Evolutionary conservation across 2,329 filamentous ascomycete genomes (phyloP), one percentile per base, ranked within the genome.

Genomic region (Aspergillus arachidicola): DNA sequence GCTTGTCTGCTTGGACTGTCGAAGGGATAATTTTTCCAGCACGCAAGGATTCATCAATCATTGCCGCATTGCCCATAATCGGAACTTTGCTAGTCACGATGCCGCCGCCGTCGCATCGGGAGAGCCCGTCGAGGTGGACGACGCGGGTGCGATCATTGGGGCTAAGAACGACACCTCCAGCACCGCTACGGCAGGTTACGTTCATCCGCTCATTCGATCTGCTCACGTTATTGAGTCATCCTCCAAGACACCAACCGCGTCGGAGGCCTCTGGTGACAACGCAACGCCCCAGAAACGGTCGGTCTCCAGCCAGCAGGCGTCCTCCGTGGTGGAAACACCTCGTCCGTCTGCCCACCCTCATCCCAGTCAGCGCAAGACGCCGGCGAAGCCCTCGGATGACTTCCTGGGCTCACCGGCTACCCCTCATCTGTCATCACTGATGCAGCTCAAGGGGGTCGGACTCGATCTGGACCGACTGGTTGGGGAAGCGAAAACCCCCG

Each of bases 31-130:
- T 77, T 98, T 98, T 74, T 94, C 91, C 61, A 98, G 94, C 80
- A 96, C 94, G 0, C 95, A 98, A 78, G 95, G 95, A n/a, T 98
- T 98, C 80, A 95, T 99, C 81, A 99, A 99, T 75, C 95, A 99
- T 76, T 98, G 94, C 76, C 93, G 95, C 62, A 98, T 99, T 71
- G 93, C 94, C 30, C 95, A 99, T 80, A 91, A 91, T 75, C 87
- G 92, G 63, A 93, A 96, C 67, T 98, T 94, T 83, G 94, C 96
- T 80, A 97, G 93, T 71, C 95, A 99, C 73, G 94, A 98, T 77
- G 92, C 94, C 73, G 95, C 95, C 66, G 95, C 94, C 38, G 85
- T 94, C 61, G 91, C 91, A 64, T 96, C 93, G 70, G 95, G 95
- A 58, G 89, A 94, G 69, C 88, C 91, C 14, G 87, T 97, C 63